A percentile compares a stretch with the other conserved stretches of the same genome.
phyloP scores from a whole-genome alignment of 148 eudicot species.

The Agrostemma githago region DNA sequence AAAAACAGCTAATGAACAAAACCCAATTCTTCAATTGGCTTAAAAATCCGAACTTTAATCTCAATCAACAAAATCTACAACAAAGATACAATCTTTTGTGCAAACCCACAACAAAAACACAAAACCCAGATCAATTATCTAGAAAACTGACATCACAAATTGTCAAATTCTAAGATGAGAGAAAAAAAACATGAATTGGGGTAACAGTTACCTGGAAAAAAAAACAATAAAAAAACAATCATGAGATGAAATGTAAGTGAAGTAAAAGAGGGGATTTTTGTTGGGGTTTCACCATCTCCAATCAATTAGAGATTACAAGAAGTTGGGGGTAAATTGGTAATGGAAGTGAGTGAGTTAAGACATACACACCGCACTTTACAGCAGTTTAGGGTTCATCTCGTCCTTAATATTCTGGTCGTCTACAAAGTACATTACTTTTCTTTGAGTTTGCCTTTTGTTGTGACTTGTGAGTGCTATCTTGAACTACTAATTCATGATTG shows the following conservation, averaged over 20 bases:
- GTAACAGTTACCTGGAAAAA: neutral
- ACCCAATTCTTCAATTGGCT: slow-evolving; percentile 3
- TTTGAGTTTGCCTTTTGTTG: neutral
- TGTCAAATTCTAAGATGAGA: slow-evolving; percentile 3
- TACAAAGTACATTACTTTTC: neutral
- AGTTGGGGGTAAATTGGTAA: neutral
- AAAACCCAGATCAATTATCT: slow-evolving; percentile 23
- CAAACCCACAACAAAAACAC: neutral
- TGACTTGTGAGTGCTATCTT: neutral
- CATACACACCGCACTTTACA: no score
- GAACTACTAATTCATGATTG: no score
- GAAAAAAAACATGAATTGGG: neutral
- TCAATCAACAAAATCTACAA: slow-evolving; percentile 6
- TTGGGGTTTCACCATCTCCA: neutral
- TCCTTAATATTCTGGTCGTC: neutral
- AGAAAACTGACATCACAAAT: slow-evolving; percentile 2
- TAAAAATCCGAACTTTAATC: slow-evolving; percentile 10
- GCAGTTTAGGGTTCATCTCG: slow-evolving; percentile 7
- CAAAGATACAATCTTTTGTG: neutral
- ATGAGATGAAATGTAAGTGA: neutral
- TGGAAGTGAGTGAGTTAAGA: neutral
- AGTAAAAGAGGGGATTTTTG: neutral
- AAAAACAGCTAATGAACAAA: neutral
- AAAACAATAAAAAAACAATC: no score
- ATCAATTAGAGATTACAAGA: neutral